Base-by-base conservation (phyloP, 768 basidiomycete species). In the Panus rudis region DNA sequence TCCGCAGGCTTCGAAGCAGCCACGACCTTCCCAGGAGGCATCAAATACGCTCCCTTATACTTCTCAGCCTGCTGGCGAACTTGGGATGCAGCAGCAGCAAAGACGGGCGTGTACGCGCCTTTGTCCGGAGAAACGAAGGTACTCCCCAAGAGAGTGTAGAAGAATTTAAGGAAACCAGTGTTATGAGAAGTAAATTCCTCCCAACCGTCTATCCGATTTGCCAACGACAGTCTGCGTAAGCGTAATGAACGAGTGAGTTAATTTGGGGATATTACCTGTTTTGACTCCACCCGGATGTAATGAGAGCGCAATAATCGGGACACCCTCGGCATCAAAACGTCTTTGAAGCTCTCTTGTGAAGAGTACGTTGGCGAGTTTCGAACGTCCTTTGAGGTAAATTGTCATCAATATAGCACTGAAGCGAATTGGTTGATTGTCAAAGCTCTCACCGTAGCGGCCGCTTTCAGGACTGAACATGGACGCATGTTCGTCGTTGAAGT, bases 351-450 rank as follows among this genome's bases (percentile, higher is more conserved):
- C 66, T 22, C 64, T 69, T 1, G 68, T 70, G 46, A 68, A 78
- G 14, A 81, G 63, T 23, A 73, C 57, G 38, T 65, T 67, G 14
- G 71, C 67, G n/a, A 79, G 57, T 53, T 82, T 81, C 37, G 73
- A 63, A 26, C 67, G 55, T 0, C 54, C 81, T 80, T 45, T 21
- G 28, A 39, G 35, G 27, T 30, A 23, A 16, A 24, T 19, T 13
- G 23, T 34, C 14, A 25, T 17, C 19, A 28, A 21, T 16, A 37
- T 21, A 25, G 26, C 10, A 19, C 10, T 4, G 1, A 1, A 33
- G 30, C 6, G 12, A 11, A 12, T 7, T 21, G 4, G 33, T n/a
- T n/a, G n/a, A n/a, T n/a, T n/a, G n/a, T n/a, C n/a, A n/a, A n/a
- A 23, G 10, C 8, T 12, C 45, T 7, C 31, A 58, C 53, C 56